Percentiles rank a stretch among this genome's conserved stretches.
Conservation (phyloP, 2,329 filamentous ascomycete genomes). For the Aspergillus calidoustus region DNA sequence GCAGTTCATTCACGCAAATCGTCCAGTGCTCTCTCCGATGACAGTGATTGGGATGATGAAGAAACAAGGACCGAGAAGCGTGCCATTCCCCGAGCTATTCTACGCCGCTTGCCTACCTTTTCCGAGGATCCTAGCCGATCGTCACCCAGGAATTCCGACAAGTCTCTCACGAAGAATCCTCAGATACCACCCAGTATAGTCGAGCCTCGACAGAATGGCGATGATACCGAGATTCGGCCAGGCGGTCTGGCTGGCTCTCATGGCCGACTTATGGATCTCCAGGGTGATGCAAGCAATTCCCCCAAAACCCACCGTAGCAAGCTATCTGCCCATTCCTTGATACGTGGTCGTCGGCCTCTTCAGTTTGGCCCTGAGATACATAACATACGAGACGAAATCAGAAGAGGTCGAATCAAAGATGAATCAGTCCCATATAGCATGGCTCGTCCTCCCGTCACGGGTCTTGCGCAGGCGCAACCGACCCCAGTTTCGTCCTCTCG, state of each 20-base stretch:
- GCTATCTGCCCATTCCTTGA: conserved; percentile 12
- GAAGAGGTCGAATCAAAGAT: conserved; percentile 33
- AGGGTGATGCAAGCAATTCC: conserved; percentile 16
- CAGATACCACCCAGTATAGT: conserved; percentile 58
- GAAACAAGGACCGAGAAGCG: conserved; percentile 38
- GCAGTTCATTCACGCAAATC: conserved; percentile 47
- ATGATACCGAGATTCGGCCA: conserved; percentile 33
- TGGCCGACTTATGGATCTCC: conserved; percentile 16
- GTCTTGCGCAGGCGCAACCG: conserved; percentile 48
- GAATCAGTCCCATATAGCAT: conserved; percentile 35
- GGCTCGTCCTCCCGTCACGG: conserved; percentile 50
- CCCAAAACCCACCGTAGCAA: conserved; percentile 21
- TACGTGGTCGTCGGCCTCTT: conserved; percentile 29
- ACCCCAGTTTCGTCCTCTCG: conserved; percentile 30
- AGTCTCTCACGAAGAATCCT: conserved; percentile 43
- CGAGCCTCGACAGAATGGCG: conserved; percentile 48
- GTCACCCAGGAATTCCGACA: conserved; percentile 41
- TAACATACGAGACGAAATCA: conserved; percentile 28
- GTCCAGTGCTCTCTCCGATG: conserved; percentile 53
- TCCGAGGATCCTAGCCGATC: conserved; percentile 41
- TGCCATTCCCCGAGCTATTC: conserved; percentile 30
- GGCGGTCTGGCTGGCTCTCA: conserved; percentile 24
- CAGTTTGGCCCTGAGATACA: conserved; percentile 38
- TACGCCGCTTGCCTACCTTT: conserved; percentile 39
- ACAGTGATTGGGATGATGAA: conserved; percentile 54